Percentiles rank a stretch among this genome's conserved stretches.
Evolutionary conservation across 257 asterid genomes (phyloP).

Genomic region (Solanum verrucosum): DNA sequence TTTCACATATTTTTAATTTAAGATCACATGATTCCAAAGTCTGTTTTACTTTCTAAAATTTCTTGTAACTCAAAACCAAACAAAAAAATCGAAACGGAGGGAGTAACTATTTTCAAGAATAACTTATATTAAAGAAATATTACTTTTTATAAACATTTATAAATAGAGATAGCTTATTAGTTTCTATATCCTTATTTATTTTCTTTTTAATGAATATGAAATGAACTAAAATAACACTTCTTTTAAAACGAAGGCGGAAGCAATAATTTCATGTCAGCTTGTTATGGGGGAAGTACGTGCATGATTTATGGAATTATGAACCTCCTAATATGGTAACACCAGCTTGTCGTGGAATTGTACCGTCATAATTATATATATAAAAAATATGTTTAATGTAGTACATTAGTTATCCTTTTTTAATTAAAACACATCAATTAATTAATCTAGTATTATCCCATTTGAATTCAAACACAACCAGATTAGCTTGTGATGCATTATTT

Average conservation of each 20-base stretch:
- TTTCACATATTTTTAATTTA: too few species aligned
- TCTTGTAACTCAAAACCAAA: neutral
- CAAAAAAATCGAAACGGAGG: accelerated
- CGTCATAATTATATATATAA: neutral
- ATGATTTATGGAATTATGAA: neutral
- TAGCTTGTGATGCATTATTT: neutral
- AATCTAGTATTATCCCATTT: neutral
- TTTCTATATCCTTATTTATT: too few species aligned
- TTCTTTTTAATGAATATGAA: too few species aligned
- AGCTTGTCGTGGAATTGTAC: neutral
- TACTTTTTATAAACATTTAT: neutral
- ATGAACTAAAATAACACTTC: neutral
- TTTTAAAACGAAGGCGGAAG: neutral
- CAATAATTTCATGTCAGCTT: neutral
- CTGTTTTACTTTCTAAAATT: neutral
- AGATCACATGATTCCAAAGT: neutral
- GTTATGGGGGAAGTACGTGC: neutral
- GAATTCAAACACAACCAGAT: neutral
- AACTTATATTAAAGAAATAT: neutral
- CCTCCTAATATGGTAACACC: neutral
- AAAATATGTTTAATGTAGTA: too few species aligned
- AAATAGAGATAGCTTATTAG: too few species aligned
- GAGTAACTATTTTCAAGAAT: neutral
- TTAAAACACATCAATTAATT: neutral
- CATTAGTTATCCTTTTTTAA: neutral